phyloP scores from a whole-genome alignment of 371 early-diverging fungal species.

The Gilbertella persicaria region DNA sequence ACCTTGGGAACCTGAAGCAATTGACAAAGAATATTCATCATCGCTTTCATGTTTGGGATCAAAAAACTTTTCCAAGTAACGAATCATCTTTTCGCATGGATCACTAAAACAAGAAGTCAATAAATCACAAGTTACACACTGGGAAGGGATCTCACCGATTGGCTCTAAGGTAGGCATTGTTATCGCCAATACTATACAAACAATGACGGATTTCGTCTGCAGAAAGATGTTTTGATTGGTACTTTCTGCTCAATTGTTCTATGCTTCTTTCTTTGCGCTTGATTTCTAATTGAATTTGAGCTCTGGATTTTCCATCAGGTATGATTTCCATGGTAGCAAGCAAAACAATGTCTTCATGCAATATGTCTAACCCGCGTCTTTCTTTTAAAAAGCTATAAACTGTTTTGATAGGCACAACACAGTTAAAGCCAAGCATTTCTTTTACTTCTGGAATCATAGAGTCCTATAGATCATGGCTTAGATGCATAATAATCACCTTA shows the following conservation, averaged over 20 bases:
- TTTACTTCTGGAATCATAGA: conserved; percentile 85
- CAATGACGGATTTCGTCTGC: conserved; percentile 84
- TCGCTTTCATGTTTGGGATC: conserved; percentile 55
- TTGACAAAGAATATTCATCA: conserved; percentile 75
- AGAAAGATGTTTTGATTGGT: conserved; percentile 56
- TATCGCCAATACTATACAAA: conserved; percentile 94
- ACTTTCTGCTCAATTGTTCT: conserved; percentile 79
- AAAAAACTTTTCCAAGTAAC: conserved; percentile 71
- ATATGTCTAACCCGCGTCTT: conserved; percentile 61
- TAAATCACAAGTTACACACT: background rate
- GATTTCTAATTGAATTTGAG: conserved; percentile 83
- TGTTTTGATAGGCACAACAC: conserved; percentile 85
- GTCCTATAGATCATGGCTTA: conserved; percentile 57
- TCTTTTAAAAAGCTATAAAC: conserved; percentile 79
- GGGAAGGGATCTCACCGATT: conserved; percentile 58
- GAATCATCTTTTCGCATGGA: conserved; percentile 93
- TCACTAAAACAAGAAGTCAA: conserved; percentile 63
- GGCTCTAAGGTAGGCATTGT: conserved; percentile 88
- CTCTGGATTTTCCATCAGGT: conserved; percentile 75
- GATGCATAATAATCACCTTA: background rate
- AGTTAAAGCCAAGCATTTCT: conserved; percentile 80
- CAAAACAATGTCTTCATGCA: conserved; percentile 79
- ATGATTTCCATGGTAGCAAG: conserved; percentile 91
- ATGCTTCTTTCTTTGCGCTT: conserved; percentile 90
- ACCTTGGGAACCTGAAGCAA: conserved; percentile 79